A percentile compares a stretch with the other conserved stretches of the same genome.
Conservation (phyloP, 176 grass and related monocot species). For the Avena atlantica region DNA sequence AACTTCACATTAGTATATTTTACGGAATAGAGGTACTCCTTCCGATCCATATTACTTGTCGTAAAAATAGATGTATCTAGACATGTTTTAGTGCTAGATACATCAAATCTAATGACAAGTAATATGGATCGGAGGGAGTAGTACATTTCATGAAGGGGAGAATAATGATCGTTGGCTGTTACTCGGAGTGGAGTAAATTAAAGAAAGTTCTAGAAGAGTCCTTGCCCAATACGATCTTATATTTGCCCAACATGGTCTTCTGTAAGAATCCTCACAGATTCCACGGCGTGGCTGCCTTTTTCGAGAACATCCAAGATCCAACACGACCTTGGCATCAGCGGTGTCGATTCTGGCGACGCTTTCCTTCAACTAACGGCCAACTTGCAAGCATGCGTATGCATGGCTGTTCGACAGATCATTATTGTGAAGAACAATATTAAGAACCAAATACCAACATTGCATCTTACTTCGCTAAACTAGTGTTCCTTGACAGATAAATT, state of each 20-base stretch:
- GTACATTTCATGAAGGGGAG: not conserved
- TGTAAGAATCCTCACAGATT: not conserved
- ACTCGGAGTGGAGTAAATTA: not conserved
- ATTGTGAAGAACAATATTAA: not conserved
- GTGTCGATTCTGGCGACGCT: not conserved
- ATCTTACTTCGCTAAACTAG: conserved; percentile 5
- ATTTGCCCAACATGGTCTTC: not conserved
- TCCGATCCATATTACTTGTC: no score
- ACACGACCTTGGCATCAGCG: not conserved
- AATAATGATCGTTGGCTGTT: not conserved
- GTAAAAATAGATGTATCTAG: no score
- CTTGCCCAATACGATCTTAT: not conserved
- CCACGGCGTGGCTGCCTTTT: not conserved
- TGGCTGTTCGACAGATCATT: conserved; percentile 13
- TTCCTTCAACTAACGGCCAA: not conserved
- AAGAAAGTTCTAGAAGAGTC: not conserved
- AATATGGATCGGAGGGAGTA: no score
- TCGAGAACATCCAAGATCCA: not conserved
- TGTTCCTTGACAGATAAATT: not conserved
- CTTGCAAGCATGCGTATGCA: not conserved
- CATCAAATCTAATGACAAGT: no score
- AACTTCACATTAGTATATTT: no score
- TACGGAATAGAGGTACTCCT: no score
- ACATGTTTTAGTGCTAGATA: no score
- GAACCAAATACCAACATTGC: conserved; percentile 26